phyloP scores from a whole-genome alignment of 2,329 filamentous ascomycete species.

The Paraphaeosphaeria minitans region DNA sequence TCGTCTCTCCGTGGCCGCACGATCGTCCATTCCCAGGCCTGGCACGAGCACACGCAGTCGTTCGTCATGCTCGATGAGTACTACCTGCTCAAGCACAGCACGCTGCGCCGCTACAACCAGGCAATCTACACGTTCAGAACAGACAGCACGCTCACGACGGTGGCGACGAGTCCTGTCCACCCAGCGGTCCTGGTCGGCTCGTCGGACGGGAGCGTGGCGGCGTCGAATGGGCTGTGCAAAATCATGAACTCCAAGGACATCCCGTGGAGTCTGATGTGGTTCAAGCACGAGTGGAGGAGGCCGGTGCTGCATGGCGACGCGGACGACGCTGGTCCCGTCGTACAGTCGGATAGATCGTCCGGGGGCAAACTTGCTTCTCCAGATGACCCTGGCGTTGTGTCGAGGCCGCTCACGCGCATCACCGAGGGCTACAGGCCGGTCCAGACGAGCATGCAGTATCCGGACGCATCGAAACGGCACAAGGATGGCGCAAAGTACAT shows the following conservation, averaged over 20 bases:
- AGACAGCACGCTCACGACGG: constrained; percentile 46
- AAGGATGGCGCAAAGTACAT: constrained; percentile 39
- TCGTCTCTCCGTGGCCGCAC: constrained; percentile 57
- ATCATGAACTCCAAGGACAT: constrained; percentile 56
- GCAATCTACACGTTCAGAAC: constrained; percentile 47
- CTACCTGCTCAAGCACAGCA: constrained; percentile 55
- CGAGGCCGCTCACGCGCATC: constrained; percentile 41
- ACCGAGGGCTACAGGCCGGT: constrained; percentile 50
- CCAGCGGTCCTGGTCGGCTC: constrained; percentile 60
- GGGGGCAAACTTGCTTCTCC: background rate
- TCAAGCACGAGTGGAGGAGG: constrained; percentile 61
- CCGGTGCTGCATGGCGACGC: constrained; percentile 7
- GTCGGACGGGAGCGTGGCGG: constrained; percentile 57
- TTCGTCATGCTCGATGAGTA: constrained; percentile 62
- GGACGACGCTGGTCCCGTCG: constrained; percentile 14
- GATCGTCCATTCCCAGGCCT: constrained; percentile 55
- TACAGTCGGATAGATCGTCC: background rate
- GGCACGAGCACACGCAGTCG: constrained; percentile 61
- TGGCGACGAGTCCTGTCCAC: constrained; percentile 59
- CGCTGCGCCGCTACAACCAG: constrained; percentile 59
- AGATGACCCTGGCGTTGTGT: background rate
- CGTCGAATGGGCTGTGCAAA: constrained; percentile 58
- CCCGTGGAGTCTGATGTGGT: constrained; percentile 62
- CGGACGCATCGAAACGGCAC: constrained; percentile 25
- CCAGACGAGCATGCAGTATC: constrained; percentile 32